Base-by-base conservation (phyloP, 169 alveolate species). In the Plasmodium inui region DNA sequence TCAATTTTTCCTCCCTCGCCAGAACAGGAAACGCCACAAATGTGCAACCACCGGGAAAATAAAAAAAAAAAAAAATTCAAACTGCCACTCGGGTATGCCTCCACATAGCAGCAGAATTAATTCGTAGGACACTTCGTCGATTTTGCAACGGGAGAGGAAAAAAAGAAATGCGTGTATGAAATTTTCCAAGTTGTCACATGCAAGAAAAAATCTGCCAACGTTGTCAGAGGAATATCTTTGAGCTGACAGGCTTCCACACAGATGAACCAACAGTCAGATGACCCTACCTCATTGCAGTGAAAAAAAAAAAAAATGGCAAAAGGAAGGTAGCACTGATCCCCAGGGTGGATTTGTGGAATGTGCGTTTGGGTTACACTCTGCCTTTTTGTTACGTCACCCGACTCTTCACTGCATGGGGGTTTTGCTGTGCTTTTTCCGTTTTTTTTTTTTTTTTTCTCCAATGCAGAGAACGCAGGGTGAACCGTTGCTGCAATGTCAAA, bases 371-470 rank as follows among this genome's bases (percentile, higher is more conserved):
- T 14, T 46, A 14, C 53, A 7, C 57, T 12, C 57, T 46, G 57
- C 57, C 57, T 46, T 46, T 46, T 46, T 46, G 19, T 12, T 46
- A 14, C 6, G 57, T 5, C 57, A 46, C 12, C 57, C 12, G 19
- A 46, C 19, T 12, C 12, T 46, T 46, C 57, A 46, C 57, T n/a
- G 72, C 32, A 26, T 82, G 26, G n/a, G 67, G 32, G n/a, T n/a
- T n/a, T 57, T 55, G 12, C 32, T 19, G 22, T 41, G 61, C 32
- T 14, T 82, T 37, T 14, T 46, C 41, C 37, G 28, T 53, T 82
- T 82, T 82, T 57, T 82, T 39, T 28, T 82, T 82, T 82, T 82
- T 55, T 55, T 82, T 82, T 4, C 26, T 22, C 19, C 32, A 17
- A 50, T 46, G 67, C 26, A 28, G 19, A 82, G n/a, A 50, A 14